Evolutionary conservation across 2,329 filamentous ascomycete species (phyloP).

Genomic region (Leptographium radiaticola): DNA sequence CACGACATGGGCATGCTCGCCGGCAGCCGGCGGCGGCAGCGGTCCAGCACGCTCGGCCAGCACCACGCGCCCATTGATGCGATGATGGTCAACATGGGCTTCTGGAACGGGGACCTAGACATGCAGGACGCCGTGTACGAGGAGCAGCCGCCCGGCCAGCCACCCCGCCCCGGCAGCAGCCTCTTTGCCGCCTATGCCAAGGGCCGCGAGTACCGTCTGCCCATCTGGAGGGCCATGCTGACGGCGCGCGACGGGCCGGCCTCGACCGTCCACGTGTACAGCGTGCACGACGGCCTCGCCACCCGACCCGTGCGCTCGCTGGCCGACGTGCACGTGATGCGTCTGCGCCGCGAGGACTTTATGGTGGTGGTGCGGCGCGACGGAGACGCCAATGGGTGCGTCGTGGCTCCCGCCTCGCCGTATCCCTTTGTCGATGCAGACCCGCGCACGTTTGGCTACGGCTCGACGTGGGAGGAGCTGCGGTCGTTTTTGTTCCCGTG

Average conservation of each 20-base stretch:
- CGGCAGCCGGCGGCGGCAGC: constrained; percentile 3
- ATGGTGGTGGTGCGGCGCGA: constrained; percentile 11
- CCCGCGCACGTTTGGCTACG: constrained; percentile 11
- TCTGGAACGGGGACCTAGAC: constrained; percentile 11
- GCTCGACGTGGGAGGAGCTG: constrained; percentile 9
- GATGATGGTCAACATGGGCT: constrained; percentile 14
- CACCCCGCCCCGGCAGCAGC: constrained; percentile 3
- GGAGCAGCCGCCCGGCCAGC: not conserved
- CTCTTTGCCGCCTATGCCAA: constrained; percentile 5
- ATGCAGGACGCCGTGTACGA: constrained; percentile 7
- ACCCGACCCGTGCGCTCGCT: constrained; percentile 18
- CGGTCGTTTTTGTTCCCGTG: constrained; percentile 11
- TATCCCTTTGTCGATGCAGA: constrained; percentile 9
- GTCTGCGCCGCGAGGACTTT: constrained; percentile 9
- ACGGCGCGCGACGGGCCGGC: constrained; percentile 11
- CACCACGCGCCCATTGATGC: constrained; percentile 9
- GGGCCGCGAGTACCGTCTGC: constrained; percentile 9
- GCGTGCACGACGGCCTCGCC: constrained; percentile 42
- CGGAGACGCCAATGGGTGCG: not conserved
- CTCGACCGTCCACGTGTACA: constrained; percentile 32
- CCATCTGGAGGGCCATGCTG: constrained; percentile 10
- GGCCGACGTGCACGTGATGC: constrained; percentile 9
- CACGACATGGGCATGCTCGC: constrained; percentile 10
- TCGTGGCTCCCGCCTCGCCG: not conserved
- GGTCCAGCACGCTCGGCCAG: not conserved